Base-by-base conservation (phyloP, 176 grass and related monocot species). In the Musa beccarii region DNA sequence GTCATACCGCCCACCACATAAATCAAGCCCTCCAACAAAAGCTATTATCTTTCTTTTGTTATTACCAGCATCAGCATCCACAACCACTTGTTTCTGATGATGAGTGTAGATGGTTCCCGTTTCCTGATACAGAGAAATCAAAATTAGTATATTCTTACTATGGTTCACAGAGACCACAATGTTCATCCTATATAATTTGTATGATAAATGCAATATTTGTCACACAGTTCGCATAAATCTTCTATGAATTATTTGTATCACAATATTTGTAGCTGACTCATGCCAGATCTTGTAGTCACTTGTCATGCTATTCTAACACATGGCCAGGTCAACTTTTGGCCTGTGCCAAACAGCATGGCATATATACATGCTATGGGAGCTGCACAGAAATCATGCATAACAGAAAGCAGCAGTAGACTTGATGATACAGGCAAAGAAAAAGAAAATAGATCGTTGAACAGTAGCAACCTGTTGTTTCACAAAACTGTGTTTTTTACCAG, bases 71-170 rank as follows among this genome's bases (percentile, higher is more conserved):
- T 98, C 94, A 81, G 90, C 86, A 82, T 98, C 94, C 63, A 98
- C 86, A 67, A 98, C 82, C 77, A 98, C 80, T 80, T 91, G 93
- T 89, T 98, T 98, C 80, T 98, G 94, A 85, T 98, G 94, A 89
- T 98, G 94, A n/a, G 94, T 98, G 79, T 91, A 98, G 79, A 98
- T 93, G 51, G 84, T 91, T 80, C 90, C 94, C 24, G 94, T 93
- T 93, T 98, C 94, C 90, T 98, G 84, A 63, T 79, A 57, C 72
- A 53, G 83, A 10, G 1, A 77, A 73, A 74, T 15, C 15, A 74
- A 56, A 29, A 74, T 21, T 53, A 71, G 16, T 49, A 20, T 50
- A 9, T 71, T 23, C 13, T 43, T 13, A 51, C 28, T 23, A 51
- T 21, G 57, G 57, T 61, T 61, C 57, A 61, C 15, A 61, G 57